These are phyloP conservation scores for Amoebophrya sp. DNA, from an alignment of 169 alveolate species.

Conservation along the genomic window DNA sequence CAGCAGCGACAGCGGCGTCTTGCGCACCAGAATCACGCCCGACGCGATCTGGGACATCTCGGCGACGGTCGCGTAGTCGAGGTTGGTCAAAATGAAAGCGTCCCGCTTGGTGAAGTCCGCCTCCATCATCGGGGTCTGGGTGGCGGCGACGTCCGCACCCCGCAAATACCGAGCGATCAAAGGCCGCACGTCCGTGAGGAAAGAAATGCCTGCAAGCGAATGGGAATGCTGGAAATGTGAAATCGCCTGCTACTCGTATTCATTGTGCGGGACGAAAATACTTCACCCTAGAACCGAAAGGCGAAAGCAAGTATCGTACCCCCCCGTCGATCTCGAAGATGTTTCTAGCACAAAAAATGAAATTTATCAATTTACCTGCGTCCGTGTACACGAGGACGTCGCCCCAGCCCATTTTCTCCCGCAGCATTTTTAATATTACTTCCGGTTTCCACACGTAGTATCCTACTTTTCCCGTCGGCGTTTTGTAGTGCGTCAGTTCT, in stretches of 20 bases:
- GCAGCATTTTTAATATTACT: background rate
- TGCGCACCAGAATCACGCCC: conserved; percentile 1
- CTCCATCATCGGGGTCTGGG: background rate
- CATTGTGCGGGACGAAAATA: too few species aligned
- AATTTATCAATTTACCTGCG: background rate
- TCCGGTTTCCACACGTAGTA: conserved; percentile 11
- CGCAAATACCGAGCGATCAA: background rate
- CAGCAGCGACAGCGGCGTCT: background rate
- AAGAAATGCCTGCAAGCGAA: background rate
- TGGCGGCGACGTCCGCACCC: background rate
- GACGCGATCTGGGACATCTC: background rate
- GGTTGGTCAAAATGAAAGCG: background rate
- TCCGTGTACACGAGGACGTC: background rate
- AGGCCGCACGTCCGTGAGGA: background rate
- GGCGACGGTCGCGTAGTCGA: background rate
- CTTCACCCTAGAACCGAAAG: too few species aligned
- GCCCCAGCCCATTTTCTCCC: background rate
- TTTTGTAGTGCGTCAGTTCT: background rate
- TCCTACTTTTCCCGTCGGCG: background rate
- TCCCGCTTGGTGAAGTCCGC: conserved; percentile 7
- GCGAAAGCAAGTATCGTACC: too few species aligned
- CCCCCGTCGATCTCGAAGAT: too few species aligned
- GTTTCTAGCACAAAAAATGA: background rate
- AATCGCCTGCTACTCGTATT: too few species aligned
- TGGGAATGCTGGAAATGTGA: too few species aligned